Evolutionary conservation across 2,329 filamentous ascomycete species (phyloP).

Genomic region (Stachybotrys elegans): DNA sequence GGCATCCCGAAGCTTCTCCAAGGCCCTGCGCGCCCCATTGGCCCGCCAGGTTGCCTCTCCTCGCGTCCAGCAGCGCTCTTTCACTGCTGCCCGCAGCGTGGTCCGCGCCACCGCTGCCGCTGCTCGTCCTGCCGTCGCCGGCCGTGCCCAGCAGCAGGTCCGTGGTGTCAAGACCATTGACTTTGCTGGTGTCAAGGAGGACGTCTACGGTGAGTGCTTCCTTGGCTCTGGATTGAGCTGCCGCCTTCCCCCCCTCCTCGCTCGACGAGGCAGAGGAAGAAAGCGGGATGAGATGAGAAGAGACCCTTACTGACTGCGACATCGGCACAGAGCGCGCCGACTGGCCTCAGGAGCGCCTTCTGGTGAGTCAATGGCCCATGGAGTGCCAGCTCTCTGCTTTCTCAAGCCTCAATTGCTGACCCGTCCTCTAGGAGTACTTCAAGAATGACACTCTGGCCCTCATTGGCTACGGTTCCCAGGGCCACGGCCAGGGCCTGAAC

Average conservation of each 20-base stretch:
- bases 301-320: slow-evolving; percentile 8
- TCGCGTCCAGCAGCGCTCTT: slow-evolving; percentile 56
- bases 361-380: slow-evolving; percentile 54
- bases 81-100: slow-evolving; percentile 55
- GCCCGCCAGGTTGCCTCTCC: slow-evolving; percentile 60
- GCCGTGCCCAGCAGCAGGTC: slow-evolving; percentile 60
- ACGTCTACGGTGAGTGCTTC: slow-evolving; percentile 70
- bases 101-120: slow-evolving; percentile 50
- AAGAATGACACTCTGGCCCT: slow-evolving; percentile 99
- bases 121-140: slow-evolving; percentile 45
- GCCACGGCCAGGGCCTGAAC: slow-evolving; percentile 98
- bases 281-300: not conserved
- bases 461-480: slow-evolving; percentile 97
- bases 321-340: slow-evolving; percentile 76
- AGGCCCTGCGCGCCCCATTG: slow-evolving; percentile 59
- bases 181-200: slow-evolving; percentile 93
- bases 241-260: not conserved
- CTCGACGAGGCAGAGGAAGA: too few species aligned
- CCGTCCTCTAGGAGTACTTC: slow-evolving; percentile 80
- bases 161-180: slow-evolving; percentile 98
- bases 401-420: not conserved
- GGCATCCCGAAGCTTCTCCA: slow-evolving; percentile 72
- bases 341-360: slow-evolving; percentile 97
- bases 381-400: not conserved
- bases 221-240: not conserved